Percentiles rank a stretch among this genome's conserved stretches.
These are phyloP conservation scores for Zygoascus sp. DNA, from an alignment of 1,139 yeast genomes.

Conservation along the genomic window DNA sequence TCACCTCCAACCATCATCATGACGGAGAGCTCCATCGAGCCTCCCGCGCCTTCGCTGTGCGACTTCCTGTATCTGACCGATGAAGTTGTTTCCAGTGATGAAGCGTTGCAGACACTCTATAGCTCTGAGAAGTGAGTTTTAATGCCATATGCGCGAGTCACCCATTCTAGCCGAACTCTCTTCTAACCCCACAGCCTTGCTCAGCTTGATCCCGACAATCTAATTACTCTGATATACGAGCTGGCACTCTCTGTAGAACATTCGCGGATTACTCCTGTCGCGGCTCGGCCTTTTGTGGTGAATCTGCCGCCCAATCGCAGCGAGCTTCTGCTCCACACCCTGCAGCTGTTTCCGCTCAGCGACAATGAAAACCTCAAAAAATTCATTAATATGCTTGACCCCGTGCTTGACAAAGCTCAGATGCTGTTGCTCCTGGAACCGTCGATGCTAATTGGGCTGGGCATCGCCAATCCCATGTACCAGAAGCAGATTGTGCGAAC, in stretches of 20 bases:
- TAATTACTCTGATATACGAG: slow-evolving; percentile 21
- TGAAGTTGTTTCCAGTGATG: background rate
- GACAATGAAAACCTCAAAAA: slow-evolving; percentile 16
- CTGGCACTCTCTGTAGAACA: slow-evolving; percentile 18
- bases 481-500: slow-evolving; percentile 43
- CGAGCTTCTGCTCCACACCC: slow-evolving; percentile 21
- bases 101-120: background rate
- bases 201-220: background rate
- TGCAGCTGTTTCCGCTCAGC: slow-evolving; percentile 12
- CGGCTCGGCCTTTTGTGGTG: slow-evolving; percentile 12
- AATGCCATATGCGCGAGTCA: too few relatives aligned
- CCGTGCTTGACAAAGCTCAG: slow-evolving; percentile 20
- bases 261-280: slow-evolving; percentile 14
- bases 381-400: slow-evolving; percentile 20
- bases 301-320: background rate
- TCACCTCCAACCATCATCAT: background rate
- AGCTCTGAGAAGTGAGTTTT: background rate
- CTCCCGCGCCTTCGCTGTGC: background rate
- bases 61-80: background rate
- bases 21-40: background rate
- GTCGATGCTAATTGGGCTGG: slow-evolving; percentile 22
- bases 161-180: too few relatives aligned
- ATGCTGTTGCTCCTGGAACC: slow-evolving; percentile 28
- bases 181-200: background rate
- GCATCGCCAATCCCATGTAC: slow-evolving; percentile 28